Conservation (phyloP, 345 rosid species). For the Brassica juncea region DNA sequence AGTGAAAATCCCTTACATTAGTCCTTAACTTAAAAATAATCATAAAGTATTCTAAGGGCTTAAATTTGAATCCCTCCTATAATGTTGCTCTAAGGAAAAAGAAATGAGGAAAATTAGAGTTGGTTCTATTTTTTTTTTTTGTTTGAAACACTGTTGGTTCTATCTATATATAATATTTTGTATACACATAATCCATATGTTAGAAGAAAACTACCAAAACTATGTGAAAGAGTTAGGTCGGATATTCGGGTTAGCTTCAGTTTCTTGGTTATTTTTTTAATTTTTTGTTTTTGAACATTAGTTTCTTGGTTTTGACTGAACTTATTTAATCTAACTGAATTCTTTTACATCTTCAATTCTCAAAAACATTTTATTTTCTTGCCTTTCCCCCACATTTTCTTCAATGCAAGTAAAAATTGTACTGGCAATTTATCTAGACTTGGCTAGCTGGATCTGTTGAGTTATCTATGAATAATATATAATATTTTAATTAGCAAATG, state of each 20-base stretch:
- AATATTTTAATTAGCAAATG: constrained; percentile 34
- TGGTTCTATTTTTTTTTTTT: neutral
- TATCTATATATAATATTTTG: neutral
- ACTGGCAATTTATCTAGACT: constrained; percentile 19
- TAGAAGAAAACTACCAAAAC: neutral
- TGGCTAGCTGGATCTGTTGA: constrained; percentile 25
- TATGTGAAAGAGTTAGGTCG: neutral
- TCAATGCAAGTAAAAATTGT: neutral
- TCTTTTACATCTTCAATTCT: neutral
- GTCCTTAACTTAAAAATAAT: no score
- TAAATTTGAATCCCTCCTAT: no score
- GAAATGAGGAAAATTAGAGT: neutral
- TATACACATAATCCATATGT: neutral
- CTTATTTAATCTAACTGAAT: neutral
- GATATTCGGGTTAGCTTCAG: neutral
- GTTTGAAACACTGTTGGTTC: neutral
- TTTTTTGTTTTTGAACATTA: no score
- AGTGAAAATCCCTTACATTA: no score
- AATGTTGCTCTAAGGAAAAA: neutral
- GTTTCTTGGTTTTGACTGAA: neutral
- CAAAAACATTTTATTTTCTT: neutral
- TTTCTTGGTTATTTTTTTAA: neutral
- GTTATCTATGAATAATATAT: constrained; percentile 13
- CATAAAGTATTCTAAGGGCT: no score
- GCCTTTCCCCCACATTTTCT: neutral